These are phyloP conservation scores for Pyrenophora teres DNA, from an alignment of 2,329 filamentous ascomycete species.

Conservation along the genomic window DNA sequence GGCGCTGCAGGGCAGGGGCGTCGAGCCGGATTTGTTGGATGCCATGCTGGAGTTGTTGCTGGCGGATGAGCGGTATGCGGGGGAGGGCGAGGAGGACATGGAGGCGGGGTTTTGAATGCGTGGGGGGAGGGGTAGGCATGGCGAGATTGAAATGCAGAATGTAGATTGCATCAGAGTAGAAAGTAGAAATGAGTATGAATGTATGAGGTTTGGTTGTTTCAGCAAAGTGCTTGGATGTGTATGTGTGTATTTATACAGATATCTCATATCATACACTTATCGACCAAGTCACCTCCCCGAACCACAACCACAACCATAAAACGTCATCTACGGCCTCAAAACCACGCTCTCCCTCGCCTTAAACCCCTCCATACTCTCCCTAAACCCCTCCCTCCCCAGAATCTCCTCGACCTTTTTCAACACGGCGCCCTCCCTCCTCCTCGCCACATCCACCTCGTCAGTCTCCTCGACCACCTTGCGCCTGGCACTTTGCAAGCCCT, in stretches of 20 bases:
- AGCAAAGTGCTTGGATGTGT: too few species aligned
- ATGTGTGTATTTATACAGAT: too few species aligned
- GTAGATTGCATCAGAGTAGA: too few species aligned
- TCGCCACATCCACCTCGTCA: constrained; percentile 31
- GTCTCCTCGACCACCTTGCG: constrained; percentile 35
- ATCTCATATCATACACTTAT: too few species aligned
- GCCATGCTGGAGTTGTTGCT: constrained; percentile 43
- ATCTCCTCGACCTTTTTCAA: constrained; percentile 46
- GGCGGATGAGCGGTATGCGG: constrained; percentile 41
- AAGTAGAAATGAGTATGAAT: background rate
- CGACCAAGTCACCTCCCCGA: too few species aligned
- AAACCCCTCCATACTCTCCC: constrained; percentile 39
- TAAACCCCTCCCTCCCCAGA: constrained; percentile 33
- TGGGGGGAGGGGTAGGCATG: background rate
- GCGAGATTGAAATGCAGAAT: background rate
- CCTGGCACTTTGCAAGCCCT: constrained; percentile 59
- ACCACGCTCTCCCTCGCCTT: constrained; percentile 25
- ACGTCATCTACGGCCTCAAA: constrained; percentile 23
- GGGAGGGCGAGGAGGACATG: constrained; percentile 15
- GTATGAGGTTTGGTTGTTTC: too few species aligned
- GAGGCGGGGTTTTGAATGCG: background rate
- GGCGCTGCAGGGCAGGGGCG: constrained; percentile 33
- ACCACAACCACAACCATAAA: background rate
- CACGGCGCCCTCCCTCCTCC: constrained; percentile 40
- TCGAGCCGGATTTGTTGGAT: constrained; percentile 37